phyloP scores from a whole-genome alignment of 192 early-diverging fungal genomes.

The Backusella mclennaniae region DNA sequence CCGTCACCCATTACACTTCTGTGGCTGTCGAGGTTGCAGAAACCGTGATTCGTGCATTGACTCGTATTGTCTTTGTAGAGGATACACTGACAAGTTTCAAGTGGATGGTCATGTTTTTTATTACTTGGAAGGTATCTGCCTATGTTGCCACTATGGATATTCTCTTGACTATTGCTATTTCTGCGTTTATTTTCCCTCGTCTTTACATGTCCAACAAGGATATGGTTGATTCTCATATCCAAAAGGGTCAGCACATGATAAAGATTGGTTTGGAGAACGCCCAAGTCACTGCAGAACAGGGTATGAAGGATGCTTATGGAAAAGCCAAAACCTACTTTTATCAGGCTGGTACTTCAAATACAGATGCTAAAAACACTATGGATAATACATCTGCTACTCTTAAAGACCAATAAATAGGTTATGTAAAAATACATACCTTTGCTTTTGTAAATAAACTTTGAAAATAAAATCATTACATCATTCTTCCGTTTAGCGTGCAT shows the following conservation, averaged over 20 bases:
- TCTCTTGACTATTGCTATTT: slow-evolving; percentile 8
- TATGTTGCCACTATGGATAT: slow-evolving; percentile 17
- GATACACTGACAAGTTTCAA: slow-evolving; percentile 16
- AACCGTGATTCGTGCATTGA: slow-evolving; percentile 11
- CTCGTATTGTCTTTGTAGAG: slow-evolving; percentile 23
- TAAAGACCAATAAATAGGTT: slow-evolving; percentile 13
- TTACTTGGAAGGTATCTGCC: slow-evolving; percentile 21
- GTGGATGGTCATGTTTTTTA: slow-evolving; percentile 18
- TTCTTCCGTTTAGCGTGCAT: not conserved
- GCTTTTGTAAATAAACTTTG: not conserved
- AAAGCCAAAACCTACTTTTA: slow-evolving; percentile 21
- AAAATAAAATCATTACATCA: not conserved
- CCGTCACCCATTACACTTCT: slow-evolving; percentile 6
- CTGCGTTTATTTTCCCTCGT: slow-evolving; percentile 24
- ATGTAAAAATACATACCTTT: not conserved
- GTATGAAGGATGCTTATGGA: slow-evolving; percentile 19
- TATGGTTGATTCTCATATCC: slow-evolving; percentile 19
- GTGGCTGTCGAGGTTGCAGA: slow-evolving; percentile 12
- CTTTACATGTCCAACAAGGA: slow-evolving; percentile 29
- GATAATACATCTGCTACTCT: slow-evolving; percentile 5
- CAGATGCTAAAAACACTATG: slow-evolving; percentile 29
- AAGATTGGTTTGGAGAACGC: not conserved
- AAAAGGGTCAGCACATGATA: slow-evolving; percentile 15
- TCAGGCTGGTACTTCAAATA: slow-evolving; percentile 23
- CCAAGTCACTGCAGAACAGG: not conserved